Conservation (phyloP, 2,329 filamentous ascomycete species). For the Cercospora sp. region DNA sequence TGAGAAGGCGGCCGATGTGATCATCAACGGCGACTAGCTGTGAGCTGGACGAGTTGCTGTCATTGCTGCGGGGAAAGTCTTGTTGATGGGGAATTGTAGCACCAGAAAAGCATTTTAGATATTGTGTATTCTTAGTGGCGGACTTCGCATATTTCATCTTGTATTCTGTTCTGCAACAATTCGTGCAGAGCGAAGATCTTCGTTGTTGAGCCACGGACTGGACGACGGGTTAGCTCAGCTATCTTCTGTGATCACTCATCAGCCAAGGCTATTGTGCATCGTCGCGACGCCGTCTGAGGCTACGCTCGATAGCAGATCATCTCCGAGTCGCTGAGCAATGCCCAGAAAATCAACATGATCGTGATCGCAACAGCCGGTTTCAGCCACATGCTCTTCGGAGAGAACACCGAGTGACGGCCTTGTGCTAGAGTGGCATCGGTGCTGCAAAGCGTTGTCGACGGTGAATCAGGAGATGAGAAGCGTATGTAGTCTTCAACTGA, state of each 20-base stretch:
- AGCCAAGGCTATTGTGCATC: not conserved
- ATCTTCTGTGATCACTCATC: not conserved
- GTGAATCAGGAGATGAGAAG: not conserved
- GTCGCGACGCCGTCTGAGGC: not conserved
- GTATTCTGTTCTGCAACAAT: not conserved
- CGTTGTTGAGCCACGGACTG: not conserved
- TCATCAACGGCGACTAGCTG: conserved; percentile 34
- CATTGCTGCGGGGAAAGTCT: not conserved
- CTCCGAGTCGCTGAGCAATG: not conserved
- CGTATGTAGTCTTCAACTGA: too few relatives aligned
- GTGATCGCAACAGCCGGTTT: not conserved
- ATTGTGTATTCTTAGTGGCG: not conserved
- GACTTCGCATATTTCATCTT: not conserved
- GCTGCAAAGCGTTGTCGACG: not conserved
- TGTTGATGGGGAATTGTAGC: not conserved
- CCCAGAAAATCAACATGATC: not conserved
- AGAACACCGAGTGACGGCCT: not conserved
- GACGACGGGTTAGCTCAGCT: too few relatives aligned
- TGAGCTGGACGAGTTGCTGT: not conserved
- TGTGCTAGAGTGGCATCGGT: not conserved
- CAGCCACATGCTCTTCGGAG: not conserved
- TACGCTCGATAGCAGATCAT: not conserved
- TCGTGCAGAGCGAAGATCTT: not conserved
- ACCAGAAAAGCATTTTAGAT: not conserved
- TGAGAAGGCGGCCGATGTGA: conserved; percentile 64